Evolutionary conservation across 257 asterid genomes (phyloP), one percentile per base, ranked within the genome.

Genomic region (Henckelia pumila): DNA sequence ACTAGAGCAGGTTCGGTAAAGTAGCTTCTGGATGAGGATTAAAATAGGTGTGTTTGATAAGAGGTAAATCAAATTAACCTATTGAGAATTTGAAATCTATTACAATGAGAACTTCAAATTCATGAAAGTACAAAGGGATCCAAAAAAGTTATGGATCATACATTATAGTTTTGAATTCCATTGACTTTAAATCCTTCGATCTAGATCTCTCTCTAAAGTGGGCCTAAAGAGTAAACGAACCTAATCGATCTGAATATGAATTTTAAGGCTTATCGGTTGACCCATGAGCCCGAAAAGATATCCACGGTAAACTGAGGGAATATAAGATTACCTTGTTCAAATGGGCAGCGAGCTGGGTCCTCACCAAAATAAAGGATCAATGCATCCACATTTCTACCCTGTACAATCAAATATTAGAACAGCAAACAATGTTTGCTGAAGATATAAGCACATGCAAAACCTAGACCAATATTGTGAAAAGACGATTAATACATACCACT

Each of bases 351-450:
- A 11, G 98, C 68, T 32, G 98, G 98, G 70, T 92, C 98, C 82
- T 92, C 96, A 71, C 98, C 98, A 60, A 92, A 89, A 86, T 92
- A 92, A 73, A 87, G 82, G 75, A 87, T 89, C 80, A 92, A 79
- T 6, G 91, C 75, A 77, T 92, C 98, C 60, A 87, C 95, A 76
- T 87, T 92, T 71, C 96, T 84, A 62, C 98, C 98, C 98, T 92
- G 92, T 77, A 76, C 30, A 61, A 50, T 62, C 37, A 62, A 69
- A 26, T 56, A 66, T 59, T 62, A 63, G 74, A 75, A 50, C 50
- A 63, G 64, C 29, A 19, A 49, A 68, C 7, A 60, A 20, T 19
- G 35, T 29, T 22, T 50, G 56, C 22, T n/a, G 53, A 29, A 10
- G n/a, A 64, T 24, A 6, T 30, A 20, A 35, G 9, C 40, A 49